These are phyloP conservation scores for Botrytis pseudocinerea DNA, from an alignment of 2,329 filamentous ascomycete genomes.

Conservation along the genomic window DNA sequence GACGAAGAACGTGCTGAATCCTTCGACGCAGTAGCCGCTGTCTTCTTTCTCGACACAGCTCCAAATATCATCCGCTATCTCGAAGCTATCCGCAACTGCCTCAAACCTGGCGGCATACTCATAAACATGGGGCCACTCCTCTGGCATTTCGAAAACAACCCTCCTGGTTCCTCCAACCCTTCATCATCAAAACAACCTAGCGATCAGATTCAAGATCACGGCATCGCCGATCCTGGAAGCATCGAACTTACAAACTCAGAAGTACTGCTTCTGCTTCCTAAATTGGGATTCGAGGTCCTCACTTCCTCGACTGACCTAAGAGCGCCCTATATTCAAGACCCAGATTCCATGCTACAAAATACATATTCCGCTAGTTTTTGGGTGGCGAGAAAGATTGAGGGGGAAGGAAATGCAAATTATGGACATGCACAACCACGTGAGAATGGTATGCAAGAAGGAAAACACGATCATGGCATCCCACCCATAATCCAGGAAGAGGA, in stretches of 20 bases:
- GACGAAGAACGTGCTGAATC: constrained; percentile 57
- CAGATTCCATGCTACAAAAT: constrained; percentile 81
- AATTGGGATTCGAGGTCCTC: constrained; percentile 75
- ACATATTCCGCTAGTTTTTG: constrained; percentile 80
- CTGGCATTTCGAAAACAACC: constrained; percentile 90
- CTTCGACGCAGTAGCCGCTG: constrained; percentile 83
- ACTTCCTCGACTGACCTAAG: constrained; percentile 58
- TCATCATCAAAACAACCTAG: constrained; percentile 47
- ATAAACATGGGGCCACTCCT: constrained; percentile 88
- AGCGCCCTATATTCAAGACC: constrained; percentile 85
- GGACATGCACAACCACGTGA: not conserved
- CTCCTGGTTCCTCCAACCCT: constrained; percentile 50
- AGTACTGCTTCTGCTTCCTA: constrained; percentile 71
- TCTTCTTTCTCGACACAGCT: constrained; percentile 97
- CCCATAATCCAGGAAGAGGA: not conserved
- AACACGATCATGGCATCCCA: not conserved
- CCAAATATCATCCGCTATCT: constrained; percentile 91
- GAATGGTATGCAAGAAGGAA: not conserved
- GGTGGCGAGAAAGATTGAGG: constrained; percentile 71
- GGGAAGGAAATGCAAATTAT: not conserved
- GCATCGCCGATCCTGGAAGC: constrained; percentile 84
- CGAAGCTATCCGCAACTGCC: constrained; percentile 75
- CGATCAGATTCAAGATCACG: constrained; percentile 44
- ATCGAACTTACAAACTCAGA: constrained; percentile 91
- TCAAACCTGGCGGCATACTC: constrained; percentile 76